These are phyloP conservation scores for Pleurotus citrinopileatus DNA, from an alignment of 768 basidiomycete genomes.

Conservation along the genomic window DNA sequence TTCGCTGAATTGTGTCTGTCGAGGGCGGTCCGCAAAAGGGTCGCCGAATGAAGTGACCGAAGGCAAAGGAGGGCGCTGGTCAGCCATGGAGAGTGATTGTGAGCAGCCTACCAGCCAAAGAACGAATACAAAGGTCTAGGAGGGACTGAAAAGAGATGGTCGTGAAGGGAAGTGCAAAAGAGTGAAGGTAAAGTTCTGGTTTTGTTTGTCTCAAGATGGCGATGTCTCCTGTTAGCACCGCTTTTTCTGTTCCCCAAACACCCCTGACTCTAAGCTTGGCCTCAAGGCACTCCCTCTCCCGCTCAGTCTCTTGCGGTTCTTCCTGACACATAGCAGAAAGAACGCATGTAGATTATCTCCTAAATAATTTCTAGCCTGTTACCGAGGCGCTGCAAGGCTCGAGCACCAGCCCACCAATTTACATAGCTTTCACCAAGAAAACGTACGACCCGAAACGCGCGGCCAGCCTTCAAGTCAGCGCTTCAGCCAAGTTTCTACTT, in stretches of 20 bases:
- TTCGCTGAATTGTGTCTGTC: slow-evolving; percentile 60
- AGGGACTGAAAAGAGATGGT: not conserved
- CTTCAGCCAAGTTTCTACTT: too few relatives aligned
- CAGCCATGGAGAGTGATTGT: slow-evolving; percentile 27
- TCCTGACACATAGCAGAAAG: not conserved
- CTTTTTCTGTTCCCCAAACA: slow-evolving; percentile 7
- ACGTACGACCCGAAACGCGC: too few relatives aligned
- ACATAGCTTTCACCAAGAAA: too few relatives aligned
- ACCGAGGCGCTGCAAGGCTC: too few relatives aligned
- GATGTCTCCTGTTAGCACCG: slow-evolving; percentile 6
- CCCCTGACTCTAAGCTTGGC: slow-evolving; percentile 6
- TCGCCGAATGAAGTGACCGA: slow-evolving; percentile 43
- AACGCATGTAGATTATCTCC: not conserved
- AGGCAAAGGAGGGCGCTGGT: slow-evolving; percentile 33
- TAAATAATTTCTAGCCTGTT: not conserved
- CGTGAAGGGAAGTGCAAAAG: slow-evolving; percentile 7
- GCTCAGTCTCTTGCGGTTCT: not conserved
- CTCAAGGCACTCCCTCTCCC: slow-evolving; percentile 1
- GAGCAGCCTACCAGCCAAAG: not conserved
- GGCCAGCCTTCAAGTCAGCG: too few relatives aligned
- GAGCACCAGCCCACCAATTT: too few relatives aligned
- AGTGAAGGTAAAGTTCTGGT: slow-evolving; percentile 9
- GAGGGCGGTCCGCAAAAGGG: slow-evolving; percentile 72
- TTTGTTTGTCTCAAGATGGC: slow-evolving; percentile 11
- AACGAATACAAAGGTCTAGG: slow-evolving; percentile 9